Conservation (phyloP, 257 asterid genomes). For the Penstemon newberryi region DNA sequence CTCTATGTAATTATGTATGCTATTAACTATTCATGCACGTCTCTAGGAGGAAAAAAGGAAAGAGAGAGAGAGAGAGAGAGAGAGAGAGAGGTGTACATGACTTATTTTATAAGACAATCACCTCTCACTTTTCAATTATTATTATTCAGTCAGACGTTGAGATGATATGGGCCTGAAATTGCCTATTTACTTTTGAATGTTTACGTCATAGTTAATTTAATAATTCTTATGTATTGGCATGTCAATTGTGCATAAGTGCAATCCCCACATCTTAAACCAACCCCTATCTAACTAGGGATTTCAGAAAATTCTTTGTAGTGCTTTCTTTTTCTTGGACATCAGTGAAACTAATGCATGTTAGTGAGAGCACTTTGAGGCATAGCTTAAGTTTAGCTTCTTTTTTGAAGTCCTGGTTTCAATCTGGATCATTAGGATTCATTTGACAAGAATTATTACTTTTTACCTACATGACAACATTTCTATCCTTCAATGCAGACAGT, state of each 20-base stretch:
- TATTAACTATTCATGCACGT: background rate
- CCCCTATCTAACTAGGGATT: background rate
- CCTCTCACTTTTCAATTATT: no score
- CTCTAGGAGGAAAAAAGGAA: background rate
- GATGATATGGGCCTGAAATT: no score
- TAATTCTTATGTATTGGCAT: background rate
- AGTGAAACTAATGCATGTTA: background rate
- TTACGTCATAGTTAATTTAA: background rate
- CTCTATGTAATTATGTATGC: background rate
- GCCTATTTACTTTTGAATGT: background rate
- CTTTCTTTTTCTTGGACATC: background rate
- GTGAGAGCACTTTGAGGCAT: background rate
- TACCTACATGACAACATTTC: conserved; percentile 23
- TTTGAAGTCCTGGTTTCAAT: conserved; percentile 1
- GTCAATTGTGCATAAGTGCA: background rate
- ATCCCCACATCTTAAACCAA: background rate
- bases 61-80: background rate
- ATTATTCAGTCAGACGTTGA: no score
- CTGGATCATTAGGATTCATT: background rate
- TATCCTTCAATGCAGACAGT: conserved; percentile 59
- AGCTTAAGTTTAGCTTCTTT: background rate
- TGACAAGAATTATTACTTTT: background rate
- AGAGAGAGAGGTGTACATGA: no score
- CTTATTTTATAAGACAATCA: no score
- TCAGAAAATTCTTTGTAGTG: background rate